Base-by-base conservation (phyloP, 305 asterid species). In the Withania somnifera region DNA sequence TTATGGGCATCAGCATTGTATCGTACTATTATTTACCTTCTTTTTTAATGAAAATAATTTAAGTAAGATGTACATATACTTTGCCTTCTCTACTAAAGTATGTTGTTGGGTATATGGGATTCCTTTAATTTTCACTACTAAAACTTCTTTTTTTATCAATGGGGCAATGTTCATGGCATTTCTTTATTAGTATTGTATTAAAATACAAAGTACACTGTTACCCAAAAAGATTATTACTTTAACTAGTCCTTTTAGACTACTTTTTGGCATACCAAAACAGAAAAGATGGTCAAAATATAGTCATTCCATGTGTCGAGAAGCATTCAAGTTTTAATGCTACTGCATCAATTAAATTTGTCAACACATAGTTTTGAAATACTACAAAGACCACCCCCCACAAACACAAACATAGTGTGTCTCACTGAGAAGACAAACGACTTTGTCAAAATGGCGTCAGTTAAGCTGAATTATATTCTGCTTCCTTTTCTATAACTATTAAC, bases 361-460 rank as follows among this genome's bases (percentile, higher is more conserved):
- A 87, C 92, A 66, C 86, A 78, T 71, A 54, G 40, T 83, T 86
- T 76, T 68, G 85, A 86, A 82, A 79, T 83, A 83, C 87, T 60
- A 84, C 77, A 71, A 82, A 79, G 84, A 78, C 67, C 14, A 1
- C 32, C 15, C 8, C 24, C 14, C 3, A 42, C 45, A 38, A 6
- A 42, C 3, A 42, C 50, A 45, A 10, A 42, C 13, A 1, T 24
- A 73, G 60, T 47, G n/a, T 52, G 3, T 13, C 11, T 6, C 20
- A 63, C 45, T 69, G 13, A 40, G 20, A 36, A 24, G 13, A 13
- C 54, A 69, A 42, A n/a, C 5, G n/a, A 38, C 32, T 38, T 38
- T 10, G 32, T 66, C 50, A 66, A 67, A 36, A n/a, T 32, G 51
- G 30, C 7, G 15, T 69, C 54, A 40, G 20, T 68, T 63, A 24